A percentile compares a stretch with the other conserved stretches of the same genome.
Evolutionary conservation across 495 filamentous ascomycete species (phyloP).

Genomic region (Penicillium pulvis): DNA sequence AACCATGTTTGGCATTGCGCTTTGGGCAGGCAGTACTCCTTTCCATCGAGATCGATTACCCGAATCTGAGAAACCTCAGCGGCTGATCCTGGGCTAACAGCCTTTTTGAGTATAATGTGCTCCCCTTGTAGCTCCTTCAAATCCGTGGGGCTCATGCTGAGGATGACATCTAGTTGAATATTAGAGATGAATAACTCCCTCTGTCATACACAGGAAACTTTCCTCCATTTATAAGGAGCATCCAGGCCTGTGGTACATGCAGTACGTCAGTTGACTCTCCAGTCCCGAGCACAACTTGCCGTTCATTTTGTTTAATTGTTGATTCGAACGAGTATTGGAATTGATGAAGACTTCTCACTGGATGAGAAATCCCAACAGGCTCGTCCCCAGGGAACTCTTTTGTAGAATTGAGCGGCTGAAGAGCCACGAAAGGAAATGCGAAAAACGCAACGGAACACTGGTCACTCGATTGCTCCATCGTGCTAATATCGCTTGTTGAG

Average conservation of each 20-base stretch:
- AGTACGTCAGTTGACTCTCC: conserved; percentile 1
- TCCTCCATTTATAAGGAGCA: conserved; percentile 13
- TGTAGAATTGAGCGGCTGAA: conserved; percentile 1
- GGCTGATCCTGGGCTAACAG: neutral
- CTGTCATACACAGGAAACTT: no score
- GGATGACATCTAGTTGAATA: conserved; percentile 4
- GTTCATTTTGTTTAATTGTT: neutral
- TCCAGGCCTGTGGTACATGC: conserved; percentile 15
- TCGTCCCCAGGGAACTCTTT: neutral
- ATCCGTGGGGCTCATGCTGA: conserved; percentile 10
- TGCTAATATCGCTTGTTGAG: neutral
- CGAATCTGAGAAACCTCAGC: conserved; percentile 1
- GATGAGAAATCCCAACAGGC: neutral
- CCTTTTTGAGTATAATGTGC: conserved; percentile 4
- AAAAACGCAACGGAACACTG: conserved; percentile 13
- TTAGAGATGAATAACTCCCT: neutral
- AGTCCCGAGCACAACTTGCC: conserved; percentile 6
- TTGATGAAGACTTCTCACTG: conserved; percentile 15
- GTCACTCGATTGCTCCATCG: neutral
- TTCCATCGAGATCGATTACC: conserved; percentile 9
- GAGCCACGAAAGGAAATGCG: conserved; percentile 9
- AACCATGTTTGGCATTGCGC: conserved; percentile 11
- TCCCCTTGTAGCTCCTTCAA: neutral
- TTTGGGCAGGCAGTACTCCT: conserved; percentile 10
- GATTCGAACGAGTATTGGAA: conserved; percentile 15